phyloP scores from a whole-genome alignment of 495 filamentous ascomycete species.

The Sordaria brevicollis region DNA sequence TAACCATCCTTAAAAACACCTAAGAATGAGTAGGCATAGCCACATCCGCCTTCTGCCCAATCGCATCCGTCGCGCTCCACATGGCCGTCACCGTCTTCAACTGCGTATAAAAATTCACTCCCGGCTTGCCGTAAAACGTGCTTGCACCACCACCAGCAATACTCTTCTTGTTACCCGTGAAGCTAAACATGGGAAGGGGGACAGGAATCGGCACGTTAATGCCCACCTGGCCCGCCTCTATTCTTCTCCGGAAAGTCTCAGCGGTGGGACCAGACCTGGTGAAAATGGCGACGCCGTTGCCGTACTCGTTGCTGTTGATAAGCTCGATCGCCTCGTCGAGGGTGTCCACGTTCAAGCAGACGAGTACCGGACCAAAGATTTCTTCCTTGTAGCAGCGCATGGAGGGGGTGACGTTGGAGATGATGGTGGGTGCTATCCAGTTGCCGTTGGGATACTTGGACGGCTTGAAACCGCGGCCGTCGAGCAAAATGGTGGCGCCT shows the following conservation, averaged over 20 bases:
- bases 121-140: constrained; percentile 91
- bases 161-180: constrained; percentile 97
- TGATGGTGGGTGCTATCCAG: constrained; percentile 91
- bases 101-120: constrained; percentile 91
- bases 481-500: constrained; percentile 89
- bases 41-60: constrained; percentile 68
- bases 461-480: constrained; percentile 81
- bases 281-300: constrained; percentile 58
- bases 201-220: constrained; percentile 80
- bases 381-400: constrained; percentile 96
- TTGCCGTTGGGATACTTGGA: constrained; percentile 94
- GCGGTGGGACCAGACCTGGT: constrained; percentile 51
- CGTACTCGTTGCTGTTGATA: constrained; percentile 57
- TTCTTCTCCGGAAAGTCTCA: constrained; percentile 48
- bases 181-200: constrained; percentile 90
- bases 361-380: constrained; percentile 93
- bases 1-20: not conserved
- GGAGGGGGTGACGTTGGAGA: constrained; percentile 78
- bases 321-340: constrained; percentile 66
- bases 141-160: constrained; percentile 87
- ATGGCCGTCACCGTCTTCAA: constrained; percentile 92
- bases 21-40: constrained; percentile 81
- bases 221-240: constrained; percentile 70
- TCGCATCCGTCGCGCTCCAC: constrained; percentile 79
- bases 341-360: constrained; percentile 72